Evolutionary conservation across 2,329 filamentous ascomycete genomes (phyloP).

Genomic region (Hawksworthiomyces lignivorus): DNA sequence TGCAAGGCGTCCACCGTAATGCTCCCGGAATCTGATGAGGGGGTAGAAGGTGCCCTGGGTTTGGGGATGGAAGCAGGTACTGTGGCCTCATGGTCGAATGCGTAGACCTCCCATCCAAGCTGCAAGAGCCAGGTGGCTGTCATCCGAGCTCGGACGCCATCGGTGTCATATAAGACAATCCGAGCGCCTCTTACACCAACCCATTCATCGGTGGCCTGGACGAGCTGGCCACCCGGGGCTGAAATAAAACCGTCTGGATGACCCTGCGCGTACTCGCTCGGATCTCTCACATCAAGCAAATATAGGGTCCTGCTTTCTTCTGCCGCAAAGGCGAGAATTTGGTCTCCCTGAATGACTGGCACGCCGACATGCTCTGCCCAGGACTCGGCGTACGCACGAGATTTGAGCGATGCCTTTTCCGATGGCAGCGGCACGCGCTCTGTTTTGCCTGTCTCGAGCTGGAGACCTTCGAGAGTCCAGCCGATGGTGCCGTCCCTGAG

Average conservation of each 20-base stretch:
- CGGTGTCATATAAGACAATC: conserved; percentile 5
- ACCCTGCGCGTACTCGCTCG: conserved; percentile 1
- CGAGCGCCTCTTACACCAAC: conserved; percentile 4
- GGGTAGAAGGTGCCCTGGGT: background rate
- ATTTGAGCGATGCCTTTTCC: background rate
- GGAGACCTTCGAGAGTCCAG: conserved; percentile 5
- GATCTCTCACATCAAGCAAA: conserved; percentile 7
- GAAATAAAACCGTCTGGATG: conserved; percentile 1
- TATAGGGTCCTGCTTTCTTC: conserved; percentile 3
- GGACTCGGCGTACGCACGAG: background rate
- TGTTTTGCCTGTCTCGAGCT: conserved; percentile 7
- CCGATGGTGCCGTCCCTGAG: conserved; percentile 8
- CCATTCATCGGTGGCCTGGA: conserved; percentile 10
- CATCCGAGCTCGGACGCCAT: conserved; percentile 8
- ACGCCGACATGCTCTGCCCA: conserved; percentile 7
- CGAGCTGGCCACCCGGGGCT: conserved; percentile 7
- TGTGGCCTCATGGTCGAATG: background rate
- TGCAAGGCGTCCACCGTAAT: background rate
- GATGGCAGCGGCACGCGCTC: conserved; percentile 2
- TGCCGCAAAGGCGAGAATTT: background rate
- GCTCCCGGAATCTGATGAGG: background rate
- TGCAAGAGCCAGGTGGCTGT: conserved; percentile 3
- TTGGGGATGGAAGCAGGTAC: background rate
- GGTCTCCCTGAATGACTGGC: background rate
- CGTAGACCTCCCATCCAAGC: conserved; percentile 7